Conservation (phyloP, 1,139 yeast genomes). For the Scheffersomyces segobiensis region DNA sequence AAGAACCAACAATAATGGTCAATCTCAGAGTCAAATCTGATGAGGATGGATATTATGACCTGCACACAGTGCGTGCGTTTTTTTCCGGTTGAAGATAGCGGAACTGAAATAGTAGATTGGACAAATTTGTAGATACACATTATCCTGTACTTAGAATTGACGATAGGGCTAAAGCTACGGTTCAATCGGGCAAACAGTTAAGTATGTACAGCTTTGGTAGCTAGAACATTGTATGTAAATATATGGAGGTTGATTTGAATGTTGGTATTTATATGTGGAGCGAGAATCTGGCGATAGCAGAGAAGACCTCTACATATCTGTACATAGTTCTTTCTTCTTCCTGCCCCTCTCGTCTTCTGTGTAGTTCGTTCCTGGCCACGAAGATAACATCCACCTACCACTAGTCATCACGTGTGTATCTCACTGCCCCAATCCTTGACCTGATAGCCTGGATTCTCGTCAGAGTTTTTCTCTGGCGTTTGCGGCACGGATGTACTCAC, state of each 20-base stretch:
- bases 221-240: not conserved
- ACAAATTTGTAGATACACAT: not conserved
- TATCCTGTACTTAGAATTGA: not conserved
- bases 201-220: not conserved
- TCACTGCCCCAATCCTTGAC: not conserved
- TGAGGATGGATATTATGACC: not conserved
- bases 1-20: not conserved
- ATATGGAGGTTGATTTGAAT: no score
- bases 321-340: not conserved
- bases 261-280: not conserved
- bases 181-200: not conserved
- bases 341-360: not conserved
- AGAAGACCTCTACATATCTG: not conserved
- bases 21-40: not conserved
- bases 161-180: not conserved
- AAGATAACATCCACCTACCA: not conserved
- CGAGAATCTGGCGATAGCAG: not conserved
- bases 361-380: not conserved
- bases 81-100: not conserved
- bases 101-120: not conserved
- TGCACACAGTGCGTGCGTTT: not conserved
- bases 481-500: not conserved
- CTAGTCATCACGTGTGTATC: not conserved
- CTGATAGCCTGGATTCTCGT: not conserved
- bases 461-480: not conserved